Evolutionary conservation across 305 asterid genomes (phyloP), one percentile per base, ranked within the genome.

Genomic region (Ajuga reptans): DNA sequence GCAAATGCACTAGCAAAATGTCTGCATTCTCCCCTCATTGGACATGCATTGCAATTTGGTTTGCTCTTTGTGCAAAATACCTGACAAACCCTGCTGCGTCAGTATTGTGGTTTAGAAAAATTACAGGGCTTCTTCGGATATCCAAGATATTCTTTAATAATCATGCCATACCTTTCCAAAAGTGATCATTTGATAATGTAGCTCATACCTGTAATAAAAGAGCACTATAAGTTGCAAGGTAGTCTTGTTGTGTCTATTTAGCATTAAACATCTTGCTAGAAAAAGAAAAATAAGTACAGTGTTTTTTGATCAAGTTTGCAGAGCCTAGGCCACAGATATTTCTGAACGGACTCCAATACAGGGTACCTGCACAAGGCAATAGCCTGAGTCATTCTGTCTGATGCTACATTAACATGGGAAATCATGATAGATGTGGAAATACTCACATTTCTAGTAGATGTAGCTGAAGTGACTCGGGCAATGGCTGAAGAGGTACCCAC

Each of bases 401-500:
- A 45, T 65, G 74, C 57, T 33, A 9, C 59, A 68, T 71, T 53
- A 27, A 36, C 52, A 57, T 52, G 72, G 67, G 41, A 61, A 69
- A 47, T 14, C 31, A 27, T 59, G 31, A 43, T 56, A 58, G 66
- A 15, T 64, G 75, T 17, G 46, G 64, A 65, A 64, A 52, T 37
- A 87, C 97, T 90, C 78, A 92, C 98, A 90, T 71, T 86, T 93
- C 99, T 64, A 93, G 86, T 71, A 90, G 87, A 69, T 93, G 99
- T 85, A 93, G 81, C 79, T 93, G 97, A 75, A 93, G 95, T 31
- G 96, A 89, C 80, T 93, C 99, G 0, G 99, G 99, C 82, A 94
- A 80, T 72, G 99, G 97, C 81, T 87, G 99, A 79, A 94, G 96
- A 55, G 99, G 99, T 42, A 94, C 99, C 99, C 99, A 94, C 64